Evolutionary conservation across 352 stramenopile species (phyloP), one percentile per base, ranked within the genome.

Genomic region (Phytophthora pisi): DNA sequence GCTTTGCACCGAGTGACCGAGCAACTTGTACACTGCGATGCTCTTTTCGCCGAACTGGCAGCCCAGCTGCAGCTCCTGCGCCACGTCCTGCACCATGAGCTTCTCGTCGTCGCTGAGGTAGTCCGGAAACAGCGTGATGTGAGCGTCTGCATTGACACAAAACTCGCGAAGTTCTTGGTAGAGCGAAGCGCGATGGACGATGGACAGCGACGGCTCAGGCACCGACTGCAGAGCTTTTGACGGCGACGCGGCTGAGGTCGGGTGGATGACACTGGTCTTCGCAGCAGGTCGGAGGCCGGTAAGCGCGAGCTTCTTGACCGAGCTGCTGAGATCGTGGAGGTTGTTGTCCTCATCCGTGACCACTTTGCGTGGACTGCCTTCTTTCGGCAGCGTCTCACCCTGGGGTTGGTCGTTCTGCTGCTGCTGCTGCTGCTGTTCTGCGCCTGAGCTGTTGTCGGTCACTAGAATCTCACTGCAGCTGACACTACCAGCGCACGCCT

Each of bases 111-210:
- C 52, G 5, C 66, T 76, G 10, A 93, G 81, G 45, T 91, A 93
- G 34, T 91, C 83, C 0, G 85, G 85, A 47, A 91, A 93, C 43
- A 88, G 77, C 23, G 68, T 74, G 53, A 93, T 86, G 20, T 81
- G 80, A 6, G 67, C 51, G 10, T 91, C 83, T 16, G 43, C 50
- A 55, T 78, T 82, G 1, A 47, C 49, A 24, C 68, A 68, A 55
- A 93, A 91, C 57, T 91, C 82, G 18, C 75, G 63, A 15, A 93
- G 75, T 59, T 93, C 85, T 57, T 93, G 74, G 28, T 70, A 78
- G 11, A 92, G 50, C 4, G 84, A 85, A 20, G 72, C 63, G 1
- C 73, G 63, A 55, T 83, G 86, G 47, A 79, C 49, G 40, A 68
- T 66, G 26, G 16, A 54, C 23, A 75, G 18, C 11, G 65, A 15